These are phyloP conservation scores for Acmispon strigosus DNA, from an alignment of 306 rosid species.

Conservation along the genomic window DNA sequence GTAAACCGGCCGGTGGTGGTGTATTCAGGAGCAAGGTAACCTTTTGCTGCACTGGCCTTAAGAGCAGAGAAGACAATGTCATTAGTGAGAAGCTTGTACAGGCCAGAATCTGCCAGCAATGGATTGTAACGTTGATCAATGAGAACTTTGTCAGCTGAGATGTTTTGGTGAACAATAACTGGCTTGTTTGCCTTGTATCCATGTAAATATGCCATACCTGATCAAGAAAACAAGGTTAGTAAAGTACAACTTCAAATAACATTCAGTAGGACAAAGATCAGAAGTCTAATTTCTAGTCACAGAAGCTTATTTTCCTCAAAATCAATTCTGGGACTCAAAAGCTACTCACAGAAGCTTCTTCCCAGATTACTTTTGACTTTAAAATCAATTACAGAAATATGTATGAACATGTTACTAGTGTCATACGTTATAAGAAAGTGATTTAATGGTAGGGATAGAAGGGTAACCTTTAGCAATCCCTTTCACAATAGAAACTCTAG, in stretches of 20 bases:
- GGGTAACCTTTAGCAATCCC: slow-evolving; percentile 77
- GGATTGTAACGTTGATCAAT: slow-evolving; percentile 73
- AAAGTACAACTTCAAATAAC: not conserved
- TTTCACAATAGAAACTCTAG: slow-evolving; percentile 74
- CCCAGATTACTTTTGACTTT: no score
- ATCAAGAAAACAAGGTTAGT: slow-evolving; percentile 8
- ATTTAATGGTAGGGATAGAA: not conserved
- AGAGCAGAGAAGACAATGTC: slow-evolving; percentile 78
- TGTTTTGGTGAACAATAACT: slow-evolving; percentile 74
- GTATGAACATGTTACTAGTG: no score
- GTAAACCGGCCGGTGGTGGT: slow-evolving; percentile 69
- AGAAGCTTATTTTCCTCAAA: no score
- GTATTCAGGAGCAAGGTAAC: slow-evolving; percentile 91
- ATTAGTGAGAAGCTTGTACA: slow-evolving; percentile 78
- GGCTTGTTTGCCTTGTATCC: slow-evolving; percentile 57
- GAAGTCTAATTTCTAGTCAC: not conserved
- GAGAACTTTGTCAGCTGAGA: slow-evolving; percentile 73
- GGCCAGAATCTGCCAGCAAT: slow-evolving; percentile 60
- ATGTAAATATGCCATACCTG: slow-evolving; percentile 80
- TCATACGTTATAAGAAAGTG: not conserved
- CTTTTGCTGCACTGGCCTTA: slow-evolving; percentile 78
- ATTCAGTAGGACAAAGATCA: not conserved
- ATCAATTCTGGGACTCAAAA: no score
- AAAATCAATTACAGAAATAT: no score
- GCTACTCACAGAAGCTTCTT: no score